Percentiles rank a stretch among this genome's conserved stretches.
Conservation (phyloP, 2,329 filamentous ascomycete genomes). For the Verticillium zaregamsianum region DNA sequence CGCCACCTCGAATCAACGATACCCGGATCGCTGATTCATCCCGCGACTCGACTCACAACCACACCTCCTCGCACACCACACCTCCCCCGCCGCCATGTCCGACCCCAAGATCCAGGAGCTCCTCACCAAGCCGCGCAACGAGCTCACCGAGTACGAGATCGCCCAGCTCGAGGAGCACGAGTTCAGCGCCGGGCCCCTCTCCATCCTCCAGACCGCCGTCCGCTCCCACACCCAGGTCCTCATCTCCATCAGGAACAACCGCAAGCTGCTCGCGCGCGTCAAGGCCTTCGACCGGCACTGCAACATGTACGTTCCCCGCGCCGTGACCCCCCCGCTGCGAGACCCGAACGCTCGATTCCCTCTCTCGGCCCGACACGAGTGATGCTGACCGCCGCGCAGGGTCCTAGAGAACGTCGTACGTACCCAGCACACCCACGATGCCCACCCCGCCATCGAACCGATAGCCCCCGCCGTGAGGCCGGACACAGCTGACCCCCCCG, state of each 20-base stretch:
- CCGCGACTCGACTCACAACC: background rate
- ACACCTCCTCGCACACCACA: background rate
- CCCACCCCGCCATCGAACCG: background rate
- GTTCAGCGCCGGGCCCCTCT: constrained; percentile 57
- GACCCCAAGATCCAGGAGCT: constrained; percentile 57
- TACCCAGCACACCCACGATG: background rate
- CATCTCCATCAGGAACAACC: constrained; percentile 96
- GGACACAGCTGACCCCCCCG: constrained; percentile 37
- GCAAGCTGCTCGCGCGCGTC: constrained; percentile 92
- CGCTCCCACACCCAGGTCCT: constrained; percentile 93
- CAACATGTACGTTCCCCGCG: constrained; percentile 98
- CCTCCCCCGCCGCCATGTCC: constrained; percentile 4
- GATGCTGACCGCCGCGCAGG: constrained; percentile 6
- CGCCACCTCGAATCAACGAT: background rate
- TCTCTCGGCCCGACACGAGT: too few relatives aligned
- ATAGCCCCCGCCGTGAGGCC: constrained; percentile 4
- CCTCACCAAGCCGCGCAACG: constrained; percentile 79
- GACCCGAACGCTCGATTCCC: too few relatives aligned
- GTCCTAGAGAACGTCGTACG: constrained; percentile 26
- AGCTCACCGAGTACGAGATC: constrained; percentile 93
- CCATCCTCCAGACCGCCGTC: constrained; percentile 94
- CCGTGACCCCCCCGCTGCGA: background rate
- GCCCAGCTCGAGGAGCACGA: constrained; percentile 62
- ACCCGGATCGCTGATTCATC: background rate
- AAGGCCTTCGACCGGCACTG: constrained; percentile 99